Evolutionary conservation across 495 filamentous ascomycete species (phyloP), one percentile per base, ranked within the genome.

Genomic region (Elasticomyces elasticus): DNA sequence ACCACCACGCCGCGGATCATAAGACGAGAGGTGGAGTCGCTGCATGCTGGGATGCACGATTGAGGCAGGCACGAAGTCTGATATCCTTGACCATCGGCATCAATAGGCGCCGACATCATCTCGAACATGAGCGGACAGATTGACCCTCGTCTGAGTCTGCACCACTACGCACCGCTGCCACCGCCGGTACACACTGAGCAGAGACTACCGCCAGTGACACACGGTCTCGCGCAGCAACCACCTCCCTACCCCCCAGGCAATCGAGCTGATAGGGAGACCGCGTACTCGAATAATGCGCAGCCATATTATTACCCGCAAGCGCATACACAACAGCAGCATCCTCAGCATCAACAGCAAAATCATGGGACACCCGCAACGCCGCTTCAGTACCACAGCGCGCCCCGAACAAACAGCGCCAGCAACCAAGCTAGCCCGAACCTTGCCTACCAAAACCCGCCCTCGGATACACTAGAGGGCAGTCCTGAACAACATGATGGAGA

Each of bases 361-460:
- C 42, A 5, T 4, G 20, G 42, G 10, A 15, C 25, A 45, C 42
- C 42, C 2, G 42, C 42, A 3, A 40, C 35, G 19, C 35, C 42
- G 42, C 6, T 5, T 2, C 42, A 23, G 42, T 27, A 45, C 20
- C 42, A 17, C 3, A 12, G 42, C n/a, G 45, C 25, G 45, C 25
- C 33, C 22, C 19, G 48, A n/a, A 6, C 22, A 23, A 26, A 38
- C 50, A 52, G 25, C 38, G 25, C 19, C 50, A 52, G 40, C 37
- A 52, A 52, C 17, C 35, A 52, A 11, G 50, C 50, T 23, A 52
- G 50, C 25, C 50, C 50, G 9, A 26, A 52, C 4, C 48, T 31
- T 13, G n/a, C 15, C 2, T 13, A 28, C 10, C 28, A 9, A 2
- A 6, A 43, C 20, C 15, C 10, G 24, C 24, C 46, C 10, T 30